Evolutionary conservation across 1,139 yeast genomes (phyloP).

Genomic region (Geotrichum europaeum): DNA sequence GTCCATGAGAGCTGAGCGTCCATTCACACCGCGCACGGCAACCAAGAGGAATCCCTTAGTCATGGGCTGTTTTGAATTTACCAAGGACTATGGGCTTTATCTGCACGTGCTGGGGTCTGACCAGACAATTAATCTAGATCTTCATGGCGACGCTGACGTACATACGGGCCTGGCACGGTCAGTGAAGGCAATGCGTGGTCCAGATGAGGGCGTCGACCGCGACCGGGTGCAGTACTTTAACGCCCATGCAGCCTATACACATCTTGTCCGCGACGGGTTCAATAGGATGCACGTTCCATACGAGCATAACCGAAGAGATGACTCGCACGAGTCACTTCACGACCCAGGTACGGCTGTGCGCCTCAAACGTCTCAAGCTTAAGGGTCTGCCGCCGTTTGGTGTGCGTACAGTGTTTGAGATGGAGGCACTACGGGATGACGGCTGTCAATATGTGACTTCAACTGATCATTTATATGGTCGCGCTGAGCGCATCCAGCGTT

Average conservation of each 20-base stretch:
- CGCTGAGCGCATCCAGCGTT: background rate
- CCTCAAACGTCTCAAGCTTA: background rate
- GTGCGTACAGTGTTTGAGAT: background rate
- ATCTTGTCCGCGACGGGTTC: background rate
- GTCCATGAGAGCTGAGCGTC: background rate
- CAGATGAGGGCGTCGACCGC: background rate
- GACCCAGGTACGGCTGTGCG: background rate
- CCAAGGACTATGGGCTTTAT: slow-evolving; percentile 12
- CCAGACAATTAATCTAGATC: slow-evolving; percentile 2
- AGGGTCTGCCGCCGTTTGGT: background rate
- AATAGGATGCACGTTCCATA: background rate
- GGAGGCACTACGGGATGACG: background rate
- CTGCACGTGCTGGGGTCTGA: slow-evolving; percentile 10
- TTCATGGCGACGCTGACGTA: background rate
- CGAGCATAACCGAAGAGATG: background rate
- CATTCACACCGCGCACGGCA: background rate
- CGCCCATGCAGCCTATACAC: background rate
- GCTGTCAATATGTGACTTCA: background rate
- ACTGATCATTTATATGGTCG: background rate
- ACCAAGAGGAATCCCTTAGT: background rate
- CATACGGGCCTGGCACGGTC: background rate
- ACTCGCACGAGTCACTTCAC: background rate
- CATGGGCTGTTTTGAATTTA: slow-evolving; percentile 11
- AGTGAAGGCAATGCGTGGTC: background rate
- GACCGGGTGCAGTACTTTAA: background rate